Base-by-base conservation (phyloP, 371 early-diverging fungal species). In the Lichtheimia ornata region DNA sequence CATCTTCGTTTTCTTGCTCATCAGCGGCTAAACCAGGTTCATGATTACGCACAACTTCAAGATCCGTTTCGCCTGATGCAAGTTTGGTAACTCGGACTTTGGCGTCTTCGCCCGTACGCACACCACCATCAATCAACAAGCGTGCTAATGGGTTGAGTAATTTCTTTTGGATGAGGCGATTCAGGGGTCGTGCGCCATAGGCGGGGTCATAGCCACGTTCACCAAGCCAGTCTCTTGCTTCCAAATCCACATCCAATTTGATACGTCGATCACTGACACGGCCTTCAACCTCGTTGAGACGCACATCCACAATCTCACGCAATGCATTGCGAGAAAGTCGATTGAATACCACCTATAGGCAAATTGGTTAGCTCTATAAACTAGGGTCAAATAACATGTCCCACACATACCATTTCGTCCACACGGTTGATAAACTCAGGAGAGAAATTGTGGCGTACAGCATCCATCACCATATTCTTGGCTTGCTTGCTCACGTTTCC, bases 351-450 rank as follows among this genome's bases (percentile, higher is more conserved):
- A 88, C 77, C 63, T 85, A 22, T 4, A 11, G 4, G 9, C 9
- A 9, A 35, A 0, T 11, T 11, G 0, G 11, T 35, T 35, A 35
- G 28, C 1, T 4, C 4, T 9, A 1, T 5, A 28, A 4, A 28
- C 28, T 5, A 28, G 35, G 9, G 35, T 35, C 15, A 52, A 25
- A 30, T 35, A 51, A 18, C 17, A 56, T 41, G 40, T 63, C 27
- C 42, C 28, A 4, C 3, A 7, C 41, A 54, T 62, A 86, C 84
- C 68, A 86, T 79, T 57, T 93, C 93, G 68, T 96, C 96, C 49
- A 97, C 83, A 60, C 96, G 88, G 74, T 97, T 97, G 60, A 94
- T 71, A 67, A 97, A 92, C 68, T 96, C 95, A 25, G 95, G 96
- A 7, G 94, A 87, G 80, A 97, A 97, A 27, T 86, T 84, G 3